phyloP scores from a whole-genome alignment of 371 early-diverging fungal species.

The Actinomucor elegans region DNA sequence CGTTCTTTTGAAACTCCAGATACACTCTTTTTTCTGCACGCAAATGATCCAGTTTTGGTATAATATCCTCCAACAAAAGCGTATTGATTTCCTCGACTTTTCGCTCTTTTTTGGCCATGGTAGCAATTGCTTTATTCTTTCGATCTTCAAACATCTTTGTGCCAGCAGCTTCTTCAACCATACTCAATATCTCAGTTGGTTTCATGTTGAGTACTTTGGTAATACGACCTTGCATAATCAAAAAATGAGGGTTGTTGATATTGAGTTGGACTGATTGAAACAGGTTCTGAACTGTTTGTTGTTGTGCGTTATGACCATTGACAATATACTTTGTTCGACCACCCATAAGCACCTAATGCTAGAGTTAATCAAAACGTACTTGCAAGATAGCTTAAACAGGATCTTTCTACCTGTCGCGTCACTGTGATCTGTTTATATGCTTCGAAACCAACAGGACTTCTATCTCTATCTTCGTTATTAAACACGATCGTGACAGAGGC shows the following conservation, averaged over 20 bases:
- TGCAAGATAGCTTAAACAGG: too few species aligned
- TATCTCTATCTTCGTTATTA: constrained; percentile 84
- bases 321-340: constrained; percentile 96
- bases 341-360: constrained; percentile 86
- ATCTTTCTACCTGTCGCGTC: constrained; percentile 82
- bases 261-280: constrained; percentile 97
- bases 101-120: constrained; percentile 94
- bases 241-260: constrained; percentile 97
- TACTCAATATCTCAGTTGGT: constrained; percentile 90
- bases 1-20: constrained; percentile 91
- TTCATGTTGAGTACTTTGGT: constrained; percentile 99
- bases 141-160: constrained; percentile 97
- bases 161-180: constrained; percentile 99
- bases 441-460: constrained; percentile 92
- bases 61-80: constrained; percentile 85
- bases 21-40: constrained; percentile 88
- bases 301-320: constrained; percentile 91
- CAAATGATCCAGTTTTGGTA: constrained; percentile 91
- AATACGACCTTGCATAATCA: constrained; percentile 99
- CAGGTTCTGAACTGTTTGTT: constrained; percentile 87
- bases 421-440: constrained; percentile 86
- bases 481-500: constrained; percentile 97
- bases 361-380: too few species aligned
- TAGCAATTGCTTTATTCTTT: constrained; percentile 93
- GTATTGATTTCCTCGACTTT: constrained; percentile 91